phyloP scores from a whole-genome alignment of 192 early-diverging fungal genomes.

The Podila minutissima region DNA sequence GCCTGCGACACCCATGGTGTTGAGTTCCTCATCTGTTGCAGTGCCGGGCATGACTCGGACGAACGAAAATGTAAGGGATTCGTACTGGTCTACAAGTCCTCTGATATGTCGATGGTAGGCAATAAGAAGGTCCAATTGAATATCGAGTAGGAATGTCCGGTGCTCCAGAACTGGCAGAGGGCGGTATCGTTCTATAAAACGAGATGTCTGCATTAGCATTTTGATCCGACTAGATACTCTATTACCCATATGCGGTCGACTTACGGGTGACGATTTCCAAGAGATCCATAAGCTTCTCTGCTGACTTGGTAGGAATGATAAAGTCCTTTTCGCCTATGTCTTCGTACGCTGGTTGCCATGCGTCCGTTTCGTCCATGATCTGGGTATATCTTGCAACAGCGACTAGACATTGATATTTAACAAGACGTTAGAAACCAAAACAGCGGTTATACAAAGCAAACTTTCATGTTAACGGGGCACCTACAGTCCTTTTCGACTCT shows the following conservation, averaged over 20 bases:
- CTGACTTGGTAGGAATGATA: slow-evolving; percentile 67
- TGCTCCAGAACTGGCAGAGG: slow-evolving; percentile 67
- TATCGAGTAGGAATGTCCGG: slow-evolving; percentile 65
- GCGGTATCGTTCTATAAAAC: slow-evolving; percentile 61
- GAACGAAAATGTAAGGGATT: slow-evolving; percentile 60
- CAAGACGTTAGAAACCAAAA: background rate
- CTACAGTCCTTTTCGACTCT: slow-evolving; percentile 72
- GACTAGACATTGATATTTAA: slow-evolving; percentile 24
- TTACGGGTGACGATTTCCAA: slow-evolving; percentile 68
- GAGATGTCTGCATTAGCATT: background rate
- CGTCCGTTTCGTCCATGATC: slow-evolving; percentile 64
- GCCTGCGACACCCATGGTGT: slow-evolving; percentile 50
- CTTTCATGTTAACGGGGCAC: background rate
- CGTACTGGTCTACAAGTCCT: slow-evolving; percentile 62
- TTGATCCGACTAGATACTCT: too few relatives aligned
- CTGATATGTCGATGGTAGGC: slow-evolving; percentile 62
- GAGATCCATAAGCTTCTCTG: slow-evolving; percentile 66
- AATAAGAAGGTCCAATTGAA: slow-evolving; percentile 70
- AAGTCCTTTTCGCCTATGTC: slow-evolving; percentile 60
- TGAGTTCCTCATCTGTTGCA: slow-evolving; percentile 54
- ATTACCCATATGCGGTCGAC: too few relatives aligned
- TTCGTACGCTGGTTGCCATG: slow-evolving; percentile 70
- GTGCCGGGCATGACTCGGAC: slow-evolving; percentile 64
- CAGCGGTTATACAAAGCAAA: background rate
- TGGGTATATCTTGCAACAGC: slow-evolving; percentile 70